Evolutionary conservation across 2,329 filamentous ascomycete species (phyloP).

Genomic region (Sclerotinia nivalis): DNA sequence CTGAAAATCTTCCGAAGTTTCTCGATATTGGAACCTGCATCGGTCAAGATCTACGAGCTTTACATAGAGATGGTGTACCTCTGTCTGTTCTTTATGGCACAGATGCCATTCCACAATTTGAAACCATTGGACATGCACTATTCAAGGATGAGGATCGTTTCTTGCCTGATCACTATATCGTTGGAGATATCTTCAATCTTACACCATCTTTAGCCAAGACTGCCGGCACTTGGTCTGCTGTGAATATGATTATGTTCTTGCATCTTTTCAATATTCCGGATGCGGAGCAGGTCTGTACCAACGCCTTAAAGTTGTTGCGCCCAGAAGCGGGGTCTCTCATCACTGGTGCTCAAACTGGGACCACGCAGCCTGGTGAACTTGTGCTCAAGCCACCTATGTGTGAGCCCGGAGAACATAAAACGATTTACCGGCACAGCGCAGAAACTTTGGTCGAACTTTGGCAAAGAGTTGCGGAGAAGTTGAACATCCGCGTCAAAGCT

Average conservation of each 20-base stretch:
- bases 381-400: background rate
- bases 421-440: background rate
- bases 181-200: background rate
- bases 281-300: background rate
- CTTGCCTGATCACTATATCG: background rate
- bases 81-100: background rate
- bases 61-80: background rate
- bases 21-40: background rate
- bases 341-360: background rate
- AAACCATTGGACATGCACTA: background rate
- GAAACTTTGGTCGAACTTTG: background rate
- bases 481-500: background rate
- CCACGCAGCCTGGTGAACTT: background rate
- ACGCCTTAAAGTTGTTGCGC: background rate
- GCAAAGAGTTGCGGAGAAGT: background rate
- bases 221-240: background rate
- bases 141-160: background rate
- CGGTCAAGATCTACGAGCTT: background rate
- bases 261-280: background rate
- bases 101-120: background rate
- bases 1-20: background rate
- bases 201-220: background rate
- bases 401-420: background rate
- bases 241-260: background rate
- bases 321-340: background rate